Percentiles rank a stretch among this genome's conserved stretches.
Evolutionary conservation across 2,329 filamentous ascomycete species (phyloP).

Genomic region (Xylariomycetidae sp.): DNA sequence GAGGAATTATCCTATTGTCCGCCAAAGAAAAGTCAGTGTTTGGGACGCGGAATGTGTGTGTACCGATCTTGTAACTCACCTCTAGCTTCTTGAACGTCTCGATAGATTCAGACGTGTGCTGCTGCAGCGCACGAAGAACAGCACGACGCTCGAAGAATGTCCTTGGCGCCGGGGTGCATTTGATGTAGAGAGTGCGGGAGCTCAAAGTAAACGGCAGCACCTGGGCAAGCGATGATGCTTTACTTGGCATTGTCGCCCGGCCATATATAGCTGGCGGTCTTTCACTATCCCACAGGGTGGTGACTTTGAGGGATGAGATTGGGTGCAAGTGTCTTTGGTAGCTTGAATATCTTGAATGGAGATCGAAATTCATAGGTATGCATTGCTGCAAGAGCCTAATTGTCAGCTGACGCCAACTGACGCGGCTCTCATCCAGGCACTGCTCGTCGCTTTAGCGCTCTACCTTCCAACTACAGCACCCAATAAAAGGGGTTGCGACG

Average conservation of each 20-base stretch:
- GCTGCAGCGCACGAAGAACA: conserved; percentile 46
- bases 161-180: conserved; percentile 46
- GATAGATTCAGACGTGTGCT: conserved; percentile 28
- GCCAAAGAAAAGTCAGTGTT: background rate
- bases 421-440: too few relatives aligned
- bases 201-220: conserved; percentile 22
- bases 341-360: too few relatives aligned
- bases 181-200: conserved; percentile 39
- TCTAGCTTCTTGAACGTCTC: conserved; percentile 49
- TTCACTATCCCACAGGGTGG: too few relatives aligned
- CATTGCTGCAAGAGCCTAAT: too few relatives aligned
- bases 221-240: conserved; percentile 21
- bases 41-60: background rate
- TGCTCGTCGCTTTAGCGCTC: too few relatives aligned
- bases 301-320: too few relatives aligned
- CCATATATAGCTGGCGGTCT: too few relatives aligned
- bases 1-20: conserved; percentile 43
- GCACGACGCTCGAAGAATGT: conserved; percentile 51
- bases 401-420: too few relatives aligned
- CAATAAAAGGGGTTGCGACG: too few relatives aligned
- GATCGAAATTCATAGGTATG: too few relatives aligned
- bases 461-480: too few relatives aligned
- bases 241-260: conserved; percentile 12
- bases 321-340: too few relatives aligned
- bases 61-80: conserved; percentile 21